Percentiles rank a stretch among this genome's conserved stretches.
phyloP scores from a whole-genome alignment of 2,329 filamentous ascomycete genomes.

The Ophiostoma piceae region DNA sequence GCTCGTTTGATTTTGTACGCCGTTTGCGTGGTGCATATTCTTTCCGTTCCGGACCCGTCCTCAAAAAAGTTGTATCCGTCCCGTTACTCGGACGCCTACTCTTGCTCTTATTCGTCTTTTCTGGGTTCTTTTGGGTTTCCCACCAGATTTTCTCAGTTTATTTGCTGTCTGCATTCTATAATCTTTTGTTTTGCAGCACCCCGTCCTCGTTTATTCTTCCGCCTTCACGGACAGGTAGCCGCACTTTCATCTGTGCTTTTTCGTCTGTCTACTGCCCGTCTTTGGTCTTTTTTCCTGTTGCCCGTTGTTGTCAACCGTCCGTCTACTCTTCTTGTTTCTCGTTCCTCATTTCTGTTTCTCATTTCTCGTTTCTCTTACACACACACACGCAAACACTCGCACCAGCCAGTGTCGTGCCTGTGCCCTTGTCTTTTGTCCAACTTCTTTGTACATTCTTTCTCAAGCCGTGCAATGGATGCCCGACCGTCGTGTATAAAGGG shows the following conservation, averaged over 20 bases:
- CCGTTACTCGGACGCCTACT: slow-evolving; percentile 13
- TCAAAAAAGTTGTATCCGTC: slow-evolving; percentile 19
- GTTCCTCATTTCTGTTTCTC: neutral
- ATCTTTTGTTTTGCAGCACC: slow-evolving; percentile 1
- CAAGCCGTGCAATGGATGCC: neutral
- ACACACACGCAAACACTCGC: slow-evolving; percentile 14
- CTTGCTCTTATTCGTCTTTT: neutral
- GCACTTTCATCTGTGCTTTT: neutral
- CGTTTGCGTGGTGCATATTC: slow-evolving; percentile 23
- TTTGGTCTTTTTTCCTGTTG: neutral
- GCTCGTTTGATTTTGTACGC: slow-evolving; percentile 22
- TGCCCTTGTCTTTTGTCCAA: neutral
- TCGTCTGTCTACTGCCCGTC: neutral
- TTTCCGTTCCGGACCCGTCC: slow-evolving; percentile 23
- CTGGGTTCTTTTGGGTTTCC: neutral
- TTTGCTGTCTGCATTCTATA: neutral
- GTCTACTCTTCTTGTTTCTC: slow-evolving; percentile 6
- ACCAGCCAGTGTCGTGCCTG: neutral
- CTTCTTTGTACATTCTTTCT: neutral
- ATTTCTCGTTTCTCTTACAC: slow-evolving; percentile 12
- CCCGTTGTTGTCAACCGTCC: neutral
- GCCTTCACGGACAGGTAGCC: slow-evolving; percentile 6
- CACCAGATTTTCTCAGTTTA: neutral
- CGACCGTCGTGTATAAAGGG: slow-evolving; percentile 25
- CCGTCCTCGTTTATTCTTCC: slow-evolving; percentile 1